Evolutionary conservation across 306 rosid species (phyloP).

Genomic region (Benincasa hispida): DNA sequence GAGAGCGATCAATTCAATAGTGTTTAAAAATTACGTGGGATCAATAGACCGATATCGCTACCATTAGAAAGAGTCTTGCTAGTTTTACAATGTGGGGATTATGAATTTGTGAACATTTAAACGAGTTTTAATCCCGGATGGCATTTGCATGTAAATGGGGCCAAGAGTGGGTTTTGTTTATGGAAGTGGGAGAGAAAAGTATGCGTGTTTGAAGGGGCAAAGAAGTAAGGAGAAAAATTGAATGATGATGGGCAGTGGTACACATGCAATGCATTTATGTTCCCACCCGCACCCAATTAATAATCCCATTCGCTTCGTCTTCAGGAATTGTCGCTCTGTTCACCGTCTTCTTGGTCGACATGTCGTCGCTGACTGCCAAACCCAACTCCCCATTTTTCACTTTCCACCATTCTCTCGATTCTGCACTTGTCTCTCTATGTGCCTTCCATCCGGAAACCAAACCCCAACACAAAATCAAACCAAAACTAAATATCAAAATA

Average conservation of each 20-base stretch:
- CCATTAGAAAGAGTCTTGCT: too few species aligned
- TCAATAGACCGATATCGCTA: too few species aligned
- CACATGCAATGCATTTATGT: conserved; percentile 10
- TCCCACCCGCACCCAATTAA: background rate
- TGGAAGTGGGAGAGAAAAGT: background rate
- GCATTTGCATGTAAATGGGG: background rate
- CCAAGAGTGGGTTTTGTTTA: background rate
- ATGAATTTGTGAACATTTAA: too few species aligned
- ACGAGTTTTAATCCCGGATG: too few species aligned
- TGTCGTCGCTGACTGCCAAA: conserved; percentile 5
- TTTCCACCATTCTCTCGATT: background rate
- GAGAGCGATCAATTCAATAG: too few species aligned
- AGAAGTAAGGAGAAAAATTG: background rate
- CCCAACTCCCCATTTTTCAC: background rate
- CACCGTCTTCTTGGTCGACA: background rate
- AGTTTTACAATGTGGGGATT: too few species aligned
- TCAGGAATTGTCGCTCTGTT: conserved; percentile 8
- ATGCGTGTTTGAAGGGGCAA: conserved; percentile 2
- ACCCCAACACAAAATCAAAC: background rate
- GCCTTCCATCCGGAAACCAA: background rate
- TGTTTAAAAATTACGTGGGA: too few species aligned
- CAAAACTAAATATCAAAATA: background rate
- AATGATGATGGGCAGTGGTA: conserved; percentile 5
- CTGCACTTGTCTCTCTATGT: background rate
- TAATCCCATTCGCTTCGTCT: background rate